These are phyloP conservation scores for Hygrocybe punicea DNA, from an alignment of 768 basidiomycete genomes.

Conservation along the genomic window DNA sequence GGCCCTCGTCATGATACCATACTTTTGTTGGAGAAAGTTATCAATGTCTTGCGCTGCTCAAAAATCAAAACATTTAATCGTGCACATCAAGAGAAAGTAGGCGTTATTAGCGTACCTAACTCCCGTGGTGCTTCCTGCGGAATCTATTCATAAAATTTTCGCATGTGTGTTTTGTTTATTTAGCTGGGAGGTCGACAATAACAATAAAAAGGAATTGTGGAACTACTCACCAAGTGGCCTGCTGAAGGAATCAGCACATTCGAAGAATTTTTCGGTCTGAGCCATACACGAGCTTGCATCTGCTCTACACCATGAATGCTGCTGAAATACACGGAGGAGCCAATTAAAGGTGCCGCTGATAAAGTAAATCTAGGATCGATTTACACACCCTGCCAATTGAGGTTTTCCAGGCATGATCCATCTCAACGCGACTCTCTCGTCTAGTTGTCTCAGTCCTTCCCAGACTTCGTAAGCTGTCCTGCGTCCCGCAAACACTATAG, in stretches of 20 bases:
- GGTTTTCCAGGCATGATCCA: conserved; percentile 54
- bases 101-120: conserved; percentile 23
- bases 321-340: background rate
- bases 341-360: too few species aligned
- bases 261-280: conserved; percentile 40
- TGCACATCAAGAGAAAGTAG: background rate
- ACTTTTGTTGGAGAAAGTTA: conserved; percentile 1
- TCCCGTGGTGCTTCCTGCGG: conserved; percentile 40
- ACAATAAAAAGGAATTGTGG: too few species aligned
- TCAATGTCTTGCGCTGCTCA: background rate
- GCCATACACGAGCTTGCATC: conserved; percentile 42
- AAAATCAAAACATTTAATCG: too few species aligned
- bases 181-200: too few species aligned
- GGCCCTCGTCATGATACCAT: background rate
- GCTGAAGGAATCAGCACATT: conserved; percentile 39
- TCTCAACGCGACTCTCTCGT: conserved; percentile 47
- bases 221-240: conserved; percentile 44
- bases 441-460: conserved; percentile 42
- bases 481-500: conserved; percentile 52
- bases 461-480: conserved; percentile 42
- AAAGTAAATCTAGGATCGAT: background rate
- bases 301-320: conserved; percentile 36
- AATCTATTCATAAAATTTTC: conserved; percentile 28
- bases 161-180: background rate
- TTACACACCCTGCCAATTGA: conserved; percentile 36